Base-by-base conservation (phyloP, 352 stramenopile genomes). In the Lagenidium giganteum region DNA sequence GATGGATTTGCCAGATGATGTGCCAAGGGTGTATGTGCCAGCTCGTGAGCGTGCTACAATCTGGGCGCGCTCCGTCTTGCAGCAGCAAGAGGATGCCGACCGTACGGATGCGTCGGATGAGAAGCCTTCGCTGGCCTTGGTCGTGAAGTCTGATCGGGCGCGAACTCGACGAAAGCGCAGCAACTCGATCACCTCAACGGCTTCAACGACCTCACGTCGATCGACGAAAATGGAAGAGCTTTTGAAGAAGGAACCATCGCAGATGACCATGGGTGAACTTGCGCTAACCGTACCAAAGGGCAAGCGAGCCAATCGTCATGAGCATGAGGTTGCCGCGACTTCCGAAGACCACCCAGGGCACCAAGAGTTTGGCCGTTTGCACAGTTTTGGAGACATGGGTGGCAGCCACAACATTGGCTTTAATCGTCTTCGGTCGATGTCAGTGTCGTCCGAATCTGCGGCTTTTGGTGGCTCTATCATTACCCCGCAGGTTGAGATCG, bases 201-300 rank as follows among this genome's bases (percentile, higher is more conserved):
- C 51, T 6, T 47, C 49, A 29, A 38, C 31, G 9, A 52, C 35
- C 16, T 49, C 42, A 14, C 32, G 38, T 3, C 36, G 63, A 36
- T 65, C 67, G 22, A 70, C 53, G 27, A 83, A 81, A 49, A 67
- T 73, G 23, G 63, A 79, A 12, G 67, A 87, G 37, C 39, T 82
- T 16, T 13, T 71, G 23, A 76, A 82, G 62, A 87, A 90, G 32
- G 70, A 86, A 47, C 72, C 71, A 3, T 85, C 76, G 7, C 67
- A 89, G 50, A 91, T 91, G 79, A 91, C 78, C 0, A 90, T 93
- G 79, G 77, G 81, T 14, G 74, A 93, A 41, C 43, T 93, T 13
- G 81, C 81, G 6, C 49, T 90, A 11, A 84, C 74, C 23, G 76
- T 93, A 13, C 78, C 81, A 1, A 84, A 78, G 45, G 76, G 81